Conservation (phyloP, 495 filamentous ascomycete genomes). For the Penicillium macrosclerotiorum region DNA sequence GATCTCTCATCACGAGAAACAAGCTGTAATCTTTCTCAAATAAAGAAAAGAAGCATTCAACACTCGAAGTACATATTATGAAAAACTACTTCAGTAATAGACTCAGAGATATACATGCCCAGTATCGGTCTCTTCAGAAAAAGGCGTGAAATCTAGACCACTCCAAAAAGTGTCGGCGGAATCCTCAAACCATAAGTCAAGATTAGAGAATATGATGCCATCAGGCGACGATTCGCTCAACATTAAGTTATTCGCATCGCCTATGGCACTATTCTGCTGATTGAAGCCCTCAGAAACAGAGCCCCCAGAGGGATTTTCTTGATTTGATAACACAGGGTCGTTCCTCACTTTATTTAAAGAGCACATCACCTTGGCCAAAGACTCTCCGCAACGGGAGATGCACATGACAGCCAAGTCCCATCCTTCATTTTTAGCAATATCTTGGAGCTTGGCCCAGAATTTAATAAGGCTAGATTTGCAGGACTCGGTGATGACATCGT, state of each 20-base stretch:
- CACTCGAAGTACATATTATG: background rate
- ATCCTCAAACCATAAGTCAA: background rate
- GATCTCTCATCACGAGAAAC: too few species aligned
- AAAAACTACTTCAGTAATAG: too few species aligned
- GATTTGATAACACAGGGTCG: background rate
- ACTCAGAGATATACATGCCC: background rate
- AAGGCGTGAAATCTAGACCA: background rate
- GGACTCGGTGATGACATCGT: background rate
- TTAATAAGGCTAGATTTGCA: background rate
- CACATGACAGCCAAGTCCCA: conserved; percentile 1
- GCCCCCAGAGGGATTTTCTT: too few species aligned
- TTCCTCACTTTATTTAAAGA: background rate
- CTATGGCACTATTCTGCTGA: background rate
- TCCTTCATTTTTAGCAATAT: background rate
- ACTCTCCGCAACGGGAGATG: background rate
- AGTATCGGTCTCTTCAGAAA: background rate
- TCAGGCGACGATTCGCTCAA: background rate
- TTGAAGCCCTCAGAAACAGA: background rate
- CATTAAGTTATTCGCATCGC: background rate
- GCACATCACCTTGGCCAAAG: background rate
- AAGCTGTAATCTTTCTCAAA: too few species aligned
- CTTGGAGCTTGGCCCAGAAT: conserved; percentile 4
- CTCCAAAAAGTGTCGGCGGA: conserved; percentile 2
- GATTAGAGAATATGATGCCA: background rate
- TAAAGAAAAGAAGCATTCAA: too few species aligned